These are phyloP conservation scores for Lepidium didymum DNA, from an alignment of 345 rosid species.

Conservation along the genomic window DNA sequence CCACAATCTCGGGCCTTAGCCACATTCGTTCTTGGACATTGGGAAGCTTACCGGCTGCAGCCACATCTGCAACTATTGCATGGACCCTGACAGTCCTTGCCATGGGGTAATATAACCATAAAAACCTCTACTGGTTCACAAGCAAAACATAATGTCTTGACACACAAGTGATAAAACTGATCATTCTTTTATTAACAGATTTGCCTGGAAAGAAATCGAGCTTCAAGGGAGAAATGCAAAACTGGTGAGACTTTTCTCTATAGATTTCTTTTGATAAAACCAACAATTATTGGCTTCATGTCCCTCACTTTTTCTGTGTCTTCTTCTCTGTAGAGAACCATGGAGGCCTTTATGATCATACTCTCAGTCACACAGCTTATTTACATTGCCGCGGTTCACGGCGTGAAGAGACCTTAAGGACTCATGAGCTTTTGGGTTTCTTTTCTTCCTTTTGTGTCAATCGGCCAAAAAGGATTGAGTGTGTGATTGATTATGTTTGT, in stretches of 20 bases:
- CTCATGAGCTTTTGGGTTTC: not conserved
- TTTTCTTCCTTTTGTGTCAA: not conserved
- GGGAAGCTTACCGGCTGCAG: slow-evolving; percentile 71
- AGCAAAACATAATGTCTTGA: not conserved
- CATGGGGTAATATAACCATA: slow-evolving; percentile 54
- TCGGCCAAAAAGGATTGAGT: slow-evolving; percentile 11
- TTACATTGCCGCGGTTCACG: slow-evolving; percentile 73
- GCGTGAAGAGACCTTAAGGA: slow-evolving; percentile 25
- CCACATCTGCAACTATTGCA: slow-evolving; percentile 71
- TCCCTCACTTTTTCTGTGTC: not conserved
- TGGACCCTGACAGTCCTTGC: slow-evolving; percentile 90
- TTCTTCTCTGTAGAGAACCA: slow-evolving; percentile 64
- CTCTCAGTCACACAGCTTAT: slow-evolving; percentile 82
- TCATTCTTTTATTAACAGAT: slow-evolving; percentile 34
- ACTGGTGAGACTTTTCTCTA: slow-evolving; percentile 46
- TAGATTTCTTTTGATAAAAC: not conserved
- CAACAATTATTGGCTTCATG: not conserved
- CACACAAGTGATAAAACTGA: slow-evolving; percentile 9
- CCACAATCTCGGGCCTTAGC: slow-evolving; percentile 58
- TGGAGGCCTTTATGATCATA: slow-evolving; percentile 94
- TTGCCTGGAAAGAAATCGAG: slow-evolving; percentile 85
- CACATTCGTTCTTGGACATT: slow-evolving; percentile 58
- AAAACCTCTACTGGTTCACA: not conserved
- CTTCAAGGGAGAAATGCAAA: slow-evolving; percentile 63
- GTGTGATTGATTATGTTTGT: slow-evolving; percentile 1